phyloP scores from a whole-genome alignment of 1,284 basidiomycete species.

The Austroboletus niveus region DNA sequence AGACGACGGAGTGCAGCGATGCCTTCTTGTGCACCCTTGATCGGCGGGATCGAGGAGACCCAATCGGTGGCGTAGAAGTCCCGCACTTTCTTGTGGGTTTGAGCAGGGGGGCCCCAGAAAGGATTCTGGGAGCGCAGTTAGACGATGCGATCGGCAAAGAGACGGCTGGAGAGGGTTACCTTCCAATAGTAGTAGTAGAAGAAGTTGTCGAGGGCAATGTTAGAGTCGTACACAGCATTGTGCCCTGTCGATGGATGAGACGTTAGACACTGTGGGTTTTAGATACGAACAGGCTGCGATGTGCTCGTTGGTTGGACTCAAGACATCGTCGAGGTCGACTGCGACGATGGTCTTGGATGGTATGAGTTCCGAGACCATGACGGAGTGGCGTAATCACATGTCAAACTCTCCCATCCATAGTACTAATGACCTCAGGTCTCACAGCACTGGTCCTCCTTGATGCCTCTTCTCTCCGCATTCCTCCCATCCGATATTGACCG shows the following conservation, averaged over 20 bases:
- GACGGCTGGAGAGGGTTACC: slow-evolving; percentile 29
- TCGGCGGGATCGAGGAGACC: slow-evolving; percentile 52
- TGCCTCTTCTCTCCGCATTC: slow-evolving; percentile 22
- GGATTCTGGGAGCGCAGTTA: slow-evolving; percentile 47
- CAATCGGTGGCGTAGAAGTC: slow-evolving; percentile 57
- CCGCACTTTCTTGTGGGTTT: slow-evolving; percentile 59
- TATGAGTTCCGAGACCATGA: not conserved
- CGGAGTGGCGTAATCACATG: not conserved
- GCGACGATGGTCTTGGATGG: slow-evolving; percentile 51
- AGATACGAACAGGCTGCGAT: slow-evolving; percentile 61
- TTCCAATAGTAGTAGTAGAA: slow-evolving; percentile 42
- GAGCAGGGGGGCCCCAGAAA: slow-evolving; percentile 66
- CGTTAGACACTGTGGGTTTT: not conserved
- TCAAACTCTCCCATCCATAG: not conserved
- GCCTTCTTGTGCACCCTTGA: slow-evolving; percentile 67
- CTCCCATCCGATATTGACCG: slow-evolving; percentile 9
- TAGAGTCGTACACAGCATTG: slow-evolving; percentile 60
- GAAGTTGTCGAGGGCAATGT: slow-evolving; percentile 51
- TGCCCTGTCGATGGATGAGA: slow-evolving; percentile 51
- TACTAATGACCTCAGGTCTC: not conserved
- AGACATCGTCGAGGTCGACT: slow-evolving; percentile 76
- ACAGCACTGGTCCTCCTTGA: not conserved
- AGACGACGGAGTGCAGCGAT: slow-evolving; percentile 53
- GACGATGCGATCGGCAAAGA: slow-evolving; percentile 47
- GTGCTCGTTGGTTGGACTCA: slow-evolving; percentile 64